Evolutionary conservation across 164 flowering plant genomes (phyloP).

Genomic region (Vitis amurensis): DNA sequence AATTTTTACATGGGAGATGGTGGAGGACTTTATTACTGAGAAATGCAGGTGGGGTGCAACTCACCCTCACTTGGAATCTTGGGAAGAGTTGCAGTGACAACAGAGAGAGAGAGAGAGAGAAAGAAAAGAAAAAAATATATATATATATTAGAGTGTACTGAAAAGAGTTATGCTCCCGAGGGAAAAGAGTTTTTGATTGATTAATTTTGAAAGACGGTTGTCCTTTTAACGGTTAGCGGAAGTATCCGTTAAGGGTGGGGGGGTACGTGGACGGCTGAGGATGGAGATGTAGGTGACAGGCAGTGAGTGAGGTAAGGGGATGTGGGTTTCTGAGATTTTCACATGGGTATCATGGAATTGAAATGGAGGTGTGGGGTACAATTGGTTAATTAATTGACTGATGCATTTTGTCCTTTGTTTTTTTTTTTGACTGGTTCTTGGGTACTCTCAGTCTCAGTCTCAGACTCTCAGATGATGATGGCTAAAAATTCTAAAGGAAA

Average conservation of each 20-base stretch:
- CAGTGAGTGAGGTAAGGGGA: background rate
- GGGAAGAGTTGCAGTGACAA: constrained; percentile 19
- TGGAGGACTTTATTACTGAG: constrained; percentile 2
- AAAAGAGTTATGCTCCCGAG: constrained; percentile 11
- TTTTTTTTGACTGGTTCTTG: background rate
- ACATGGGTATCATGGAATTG: constrained; percentile 18
- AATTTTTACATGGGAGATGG: constrained; percentile 12
- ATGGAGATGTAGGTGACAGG: constrained; percentile 10
- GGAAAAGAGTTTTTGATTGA: constrained; percentile 1
- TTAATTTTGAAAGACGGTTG: constrained; percentile 10
- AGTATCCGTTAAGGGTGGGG: background rate
- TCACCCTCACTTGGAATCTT: constrained; percentile 21
- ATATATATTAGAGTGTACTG: background rate
- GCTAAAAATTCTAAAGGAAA: no score
- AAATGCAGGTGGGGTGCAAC: constrained; percentile 6
- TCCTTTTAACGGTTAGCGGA: constrained; percentile 24
- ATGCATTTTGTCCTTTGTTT: background rate
- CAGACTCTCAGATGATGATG: no score
- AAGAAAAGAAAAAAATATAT: background rate
- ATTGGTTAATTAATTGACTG: background rate
- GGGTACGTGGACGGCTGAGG: constrained; percentile 29
- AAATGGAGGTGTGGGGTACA: background rate
- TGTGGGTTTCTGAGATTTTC: constrained; percentile 18
- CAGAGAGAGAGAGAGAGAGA: background rate
- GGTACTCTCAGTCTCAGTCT: no score